A percentile compares a stretch with the other conserved stretches of the same genome.
phyloP scores from a whole-genome alignment of 1,284 basidiomycete genomes.

The Anthracocystis walkeri region DNA sequence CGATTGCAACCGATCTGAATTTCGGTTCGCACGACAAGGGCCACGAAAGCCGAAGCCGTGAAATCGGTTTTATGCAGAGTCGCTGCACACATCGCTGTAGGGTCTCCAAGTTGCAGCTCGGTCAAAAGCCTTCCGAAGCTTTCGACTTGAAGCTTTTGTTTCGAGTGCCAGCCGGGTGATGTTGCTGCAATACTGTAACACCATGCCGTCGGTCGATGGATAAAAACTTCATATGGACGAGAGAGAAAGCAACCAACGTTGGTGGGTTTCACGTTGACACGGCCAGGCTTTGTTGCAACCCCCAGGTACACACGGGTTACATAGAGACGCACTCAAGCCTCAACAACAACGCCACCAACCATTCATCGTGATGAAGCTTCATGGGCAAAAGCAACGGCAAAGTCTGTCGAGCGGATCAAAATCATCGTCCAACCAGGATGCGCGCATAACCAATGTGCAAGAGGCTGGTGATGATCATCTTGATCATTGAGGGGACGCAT shows the following conservation, averaged over 20 bases:
- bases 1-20: not conserved
- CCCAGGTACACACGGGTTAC: too few relatives aligned
- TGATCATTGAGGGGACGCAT: not conserved
- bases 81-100: constrained; percentile 27
- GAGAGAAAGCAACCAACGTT: too few relatives aligned
- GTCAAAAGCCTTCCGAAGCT: constrained; percentile 1
- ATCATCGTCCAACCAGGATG: constrained; percentile 1
- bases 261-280: too few relatives aligned
- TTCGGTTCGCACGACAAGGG: not conserved
- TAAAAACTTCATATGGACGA: not conserved
- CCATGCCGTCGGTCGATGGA: constrained; percentile 1
- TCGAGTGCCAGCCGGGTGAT: constrained; percentile 9
- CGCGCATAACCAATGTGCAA: constrained; percentile 3
- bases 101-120: constrained; percentile 23
- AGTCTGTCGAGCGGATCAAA: not conserved
- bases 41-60: constrained; percentile 28
- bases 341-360: too few relatives aligned
- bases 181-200: not conserved
- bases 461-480: not conserved
- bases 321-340: too few relatives aligned
- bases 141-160: not conserved
- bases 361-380: too few relatives aligned
- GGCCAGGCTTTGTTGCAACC: too few relatives aligned
- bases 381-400: not conserved
- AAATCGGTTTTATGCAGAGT: constrained; percentile 41